A percentile compares a stretch with the other conserved stretches of the same genome.
Conservation (phyloP, 108 stramenopile species). For the Cylindrotheca fusiformis region DNA sequence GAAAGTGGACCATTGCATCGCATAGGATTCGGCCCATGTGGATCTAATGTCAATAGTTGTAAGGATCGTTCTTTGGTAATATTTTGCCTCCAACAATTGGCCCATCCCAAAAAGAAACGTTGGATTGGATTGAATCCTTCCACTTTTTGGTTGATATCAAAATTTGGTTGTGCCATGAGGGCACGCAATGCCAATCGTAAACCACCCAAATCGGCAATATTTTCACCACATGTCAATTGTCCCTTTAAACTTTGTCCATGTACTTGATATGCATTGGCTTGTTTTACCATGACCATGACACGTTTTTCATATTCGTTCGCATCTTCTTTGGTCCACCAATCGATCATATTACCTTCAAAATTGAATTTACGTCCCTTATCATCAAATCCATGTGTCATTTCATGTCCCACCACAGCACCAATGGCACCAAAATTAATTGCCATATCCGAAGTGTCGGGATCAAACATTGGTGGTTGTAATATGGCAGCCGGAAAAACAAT, state of each 20-base stretch:
- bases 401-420: slow-evolving; percentile 82
- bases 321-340: slow-evolving; percentile 85
- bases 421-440: slow-evolving; percentile 83
- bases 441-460: slow-evolving; percentile 68
- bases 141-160: slow-evolving; percentile 17
- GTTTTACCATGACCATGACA: slow-evolving; percentile 75
- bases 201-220: slow-evolving; percentile 78
- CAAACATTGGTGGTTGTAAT: slow-evolving; percentile 82
- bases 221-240: slow-evolving; percentile 78
- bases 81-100: slow-evolving; percentile 76
- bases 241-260: slow-evolving; percentile 64
- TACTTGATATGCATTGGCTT: slow-evolving; percentile 66
- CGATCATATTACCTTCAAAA: slow-evolving; percentile 65
- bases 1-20: slow-evolving; percentile 74
- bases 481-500: slow-evolving; percentile 89
- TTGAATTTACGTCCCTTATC: slow-evolving; percentile 87
- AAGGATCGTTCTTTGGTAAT: slow-evolving; percentile 69
- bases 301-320: slow-evolving; percentile 62
- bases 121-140: slow-evolving; percentile 74
- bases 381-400: slow-evolving; percentile 90
- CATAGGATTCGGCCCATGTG: slow-evolving; percentile 82
- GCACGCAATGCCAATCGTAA: slow-evolving; percentile 62
- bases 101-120: slow-evolving; percentile 76
- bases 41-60: slow-evolving; percentile 80
- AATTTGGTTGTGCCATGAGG: slow-evolving; percentile 29